Evolutionary conservation across 2,329 filamentous ascomycete species (phyloP).

Genomic region (Xylariaceae sp.): DNA sequence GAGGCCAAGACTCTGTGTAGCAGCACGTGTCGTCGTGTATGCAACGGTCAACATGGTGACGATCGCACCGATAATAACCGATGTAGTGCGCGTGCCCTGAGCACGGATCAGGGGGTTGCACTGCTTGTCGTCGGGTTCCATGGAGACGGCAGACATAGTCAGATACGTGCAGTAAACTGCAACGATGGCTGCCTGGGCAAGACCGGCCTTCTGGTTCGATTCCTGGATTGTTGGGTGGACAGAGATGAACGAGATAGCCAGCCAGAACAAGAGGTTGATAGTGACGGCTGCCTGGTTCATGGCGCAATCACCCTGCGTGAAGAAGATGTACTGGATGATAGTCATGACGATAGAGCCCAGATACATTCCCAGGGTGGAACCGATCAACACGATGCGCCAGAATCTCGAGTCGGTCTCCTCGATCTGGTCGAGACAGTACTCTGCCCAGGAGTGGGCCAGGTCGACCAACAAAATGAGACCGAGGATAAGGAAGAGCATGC

Average conservation of each 20-base stretch:
- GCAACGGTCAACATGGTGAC: slow-evolving; percentile 96
- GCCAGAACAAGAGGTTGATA: slow-evolving; percentile 80
- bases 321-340: slow-evolving; percentile 95
- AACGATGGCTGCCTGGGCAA: slow-evolving; percentile 97
- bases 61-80: slow-evolving; percentile 85
- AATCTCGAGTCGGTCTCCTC: slow-evolving; percentile 77
- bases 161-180: slow-evolving; percentile 98
- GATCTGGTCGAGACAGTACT: slow-evolving; percentile 91
- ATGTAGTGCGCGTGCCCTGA: slow-evolving; percentile 81
- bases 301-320: slow-evolving; percentile 71
- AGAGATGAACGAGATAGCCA: slow-evolving; percentile 75
- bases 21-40: slow-evolving; percentile 94
- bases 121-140: slow-evolving; percentile 90
- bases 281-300: slow-evolving; percentile 98
- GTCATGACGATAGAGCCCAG: slow-evolving; percentile 87
- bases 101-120: slow-evolving; percentile 91
- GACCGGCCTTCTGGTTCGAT: slow-evolving; percentile 84
- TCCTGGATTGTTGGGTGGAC: slow-evolving; percentile 88
- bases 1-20: slow-evolving; percentile 79
- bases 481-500: slow-evolving; percentile 88
- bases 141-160: slow-evolving; percentile 95
- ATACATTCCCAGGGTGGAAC: slow-evolving; percentile 93
- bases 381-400: slow-evolving; percentile 84
- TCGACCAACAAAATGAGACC: slow-evolving; percentile 91
- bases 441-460: slow-evolving; percentile 93